Evolutionary conservation across 1,284 basidiomycete genomes (phyloP), one percentile per base, ranked within the genome.

Genomic region (Pascua sp.): DNA sequence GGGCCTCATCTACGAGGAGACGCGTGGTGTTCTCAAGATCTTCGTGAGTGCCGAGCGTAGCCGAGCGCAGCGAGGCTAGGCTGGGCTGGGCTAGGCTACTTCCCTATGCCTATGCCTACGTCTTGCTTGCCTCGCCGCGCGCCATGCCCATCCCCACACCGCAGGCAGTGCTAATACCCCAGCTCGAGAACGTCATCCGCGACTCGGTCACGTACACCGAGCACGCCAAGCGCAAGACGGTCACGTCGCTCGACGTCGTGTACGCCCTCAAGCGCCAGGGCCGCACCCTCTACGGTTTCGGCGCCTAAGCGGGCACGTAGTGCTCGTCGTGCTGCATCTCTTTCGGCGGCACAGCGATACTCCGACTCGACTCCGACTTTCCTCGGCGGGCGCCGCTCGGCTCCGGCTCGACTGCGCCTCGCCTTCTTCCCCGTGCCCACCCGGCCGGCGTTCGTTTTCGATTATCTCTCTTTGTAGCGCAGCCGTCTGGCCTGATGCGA

Each of bases 201-300:
- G 91, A 90, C 80, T 87, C 87, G 45, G 87, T 90, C 74, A 87
- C 86, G 63, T 93, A 94, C 85, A 91, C 90, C 63, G 91, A 93
- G 78, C 91, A 94, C 81, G 90, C 91, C 57, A 94, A 94, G 82
- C 85, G 90, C 71, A 91, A 91, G 82, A 90, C 88, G 50, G 89
- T 92, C 62, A 91, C 87, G 47, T 89, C 91, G 4, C 88, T 82
- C 72, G 81, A 82, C 69, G 80, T 83, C 62, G 91, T 95, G 62
- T 94, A 94, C 78, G 91, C 91, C 24, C 85, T 96, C 67, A 95
- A 95, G 84, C 85, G 91, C 61, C 89, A 89, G 70, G 90, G 89
- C 51, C 84, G 91, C 71, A 91, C 89, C 47, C 84, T 94, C 44
- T 94, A 93, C 77, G 91, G 86, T 77, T 87, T 89, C 79, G 86